Evolutionary conservation across 768 basidiomycete genomes (phyloP).

Genomic region (Serendipita sp.): DNA sequence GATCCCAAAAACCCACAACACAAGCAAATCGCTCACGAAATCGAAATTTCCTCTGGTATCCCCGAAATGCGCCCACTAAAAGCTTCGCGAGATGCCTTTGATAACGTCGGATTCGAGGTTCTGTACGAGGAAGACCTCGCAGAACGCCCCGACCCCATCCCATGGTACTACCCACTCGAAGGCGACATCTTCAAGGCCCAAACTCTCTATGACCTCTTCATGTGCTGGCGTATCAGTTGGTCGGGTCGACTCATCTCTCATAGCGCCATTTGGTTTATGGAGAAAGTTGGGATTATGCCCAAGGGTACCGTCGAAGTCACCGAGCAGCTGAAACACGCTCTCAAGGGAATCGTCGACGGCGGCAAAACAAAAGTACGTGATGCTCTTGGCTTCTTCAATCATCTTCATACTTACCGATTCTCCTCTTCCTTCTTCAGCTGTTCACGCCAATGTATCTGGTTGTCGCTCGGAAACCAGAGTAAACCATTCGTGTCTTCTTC

Average conservation of each 20-base stretch:
- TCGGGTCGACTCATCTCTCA: constrained; percentile 75
- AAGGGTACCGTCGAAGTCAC: constrained; percentile 87
- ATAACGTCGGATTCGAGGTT: constrained; percentile 71
- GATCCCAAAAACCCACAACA: constrained; percentile 72
- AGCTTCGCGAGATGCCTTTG: constrained; percentile 57
- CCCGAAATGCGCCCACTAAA: constrained; percentile 83
- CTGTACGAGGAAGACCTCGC: constrained; percentile 91
- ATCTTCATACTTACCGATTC: background rate
- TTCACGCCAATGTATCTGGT: constrained; percentile 82
- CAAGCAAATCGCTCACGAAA: constrained; percentile 78
- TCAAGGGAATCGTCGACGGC: constrained; percentile 59
- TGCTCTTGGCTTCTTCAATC: background rate
- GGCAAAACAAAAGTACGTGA: constrained; percentile 56
- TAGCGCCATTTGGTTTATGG: constrained; percentile 57
- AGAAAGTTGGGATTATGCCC: constrained; percentile 64
- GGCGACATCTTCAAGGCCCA: constrained; percentile 87
- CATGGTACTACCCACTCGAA: constrained; percentile 96
- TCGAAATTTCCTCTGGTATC: constrained; percentile 93
- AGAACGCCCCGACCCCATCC: constrained; percentile 54
- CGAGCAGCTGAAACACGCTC: constrained; percentile 76
- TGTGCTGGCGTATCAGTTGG: constrained; percentile 81
- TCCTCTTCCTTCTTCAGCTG: constrained; percentile 29
- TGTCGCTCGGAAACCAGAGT: constrained; percentile 21
- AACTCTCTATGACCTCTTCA: constrained; percentile 80
- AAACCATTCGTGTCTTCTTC: background rate